A percentile compares a stretch with the other conserved stretches of the same genome.
These are phyloP conservation scores for Fusarium neocosmosporiellum DNA, from an alignment of 2,329 filamentous ascomycete species.

Conservation along the genomic window DNA sequence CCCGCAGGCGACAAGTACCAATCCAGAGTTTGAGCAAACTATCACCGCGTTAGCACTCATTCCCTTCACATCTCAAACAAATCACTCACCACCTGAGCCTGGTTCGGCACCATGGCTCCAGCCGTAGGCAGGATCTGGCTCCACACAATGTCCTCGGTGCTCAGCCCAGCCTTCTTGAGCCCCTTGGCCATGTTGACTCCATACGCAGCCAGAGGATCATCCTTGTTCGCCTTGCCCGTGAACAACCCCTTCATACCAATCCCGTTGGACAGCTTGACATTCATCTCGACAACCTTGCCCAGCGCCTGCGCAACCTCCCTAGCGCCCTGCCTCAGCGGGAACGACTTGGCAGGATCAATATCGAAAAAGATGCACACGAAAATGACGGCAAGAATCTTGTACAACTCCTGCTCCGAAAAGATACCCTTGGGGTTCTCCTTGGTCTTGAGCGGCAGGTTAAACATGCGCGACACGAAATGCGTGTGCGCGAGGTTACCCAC, in stretches of 20 bases:
- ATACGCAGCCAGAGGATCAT: slow-evolving; percentile 69
- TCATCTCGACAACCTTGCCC: slow-evolving; percentile 70
- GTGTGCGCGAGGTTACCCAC: slow-evolving; percentile 75
- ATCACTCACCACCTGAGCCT: slow-evolving; percentile 70
- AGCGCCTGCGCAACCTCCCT: slow-evolving; percentile 68
- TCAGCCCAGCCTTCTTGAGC: slow-evolving; percentile 72
- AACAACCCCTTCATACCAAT: slow-evolving; percentile 58
- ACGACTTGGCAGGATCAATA: slow-evolving; percentile 74
- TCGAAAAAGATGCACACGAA: slow-evolving; percentile 75
- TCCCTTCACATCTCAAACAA: background rate
- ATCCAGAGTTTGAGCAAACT: slow-evolving; percentile 79
- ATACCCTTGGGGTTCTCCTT: slow-evolving; percentile 68
- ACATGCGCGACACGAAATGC: slow-evolving; percentile 70
- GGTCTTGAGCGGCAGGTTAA: slow-evolving; percentile 76
- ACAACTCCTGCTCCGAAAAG: slow-evolving; percentile 66
- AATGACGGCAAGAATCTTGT: slow-evolving; percentile 72
- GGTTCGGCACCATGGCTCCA: slow-evolving; percentile 74
- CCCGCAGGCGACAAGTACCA: slow-evolving; percentile 74
- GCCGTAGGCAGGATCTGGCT: slow-evolving; percentile 76
- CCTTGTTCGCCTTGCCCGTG: slow-evolving; percentile 62
- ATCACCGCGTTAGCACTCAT: slow-evolving; percentile 31
- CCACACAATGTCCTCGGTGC: slow-evolving; percentile 75
- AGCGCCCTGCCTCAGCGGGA: slow-evolving; percentile 69
- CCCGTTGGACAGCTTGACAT: slow-evolving; percentile 68
- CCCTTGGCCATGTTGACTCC: slow-evolving; percentile 74